phyloP scores from a whole-genome alignment of 2,329 filamentous ascomycete genomes.

The Clonostachys solani region DNA sequence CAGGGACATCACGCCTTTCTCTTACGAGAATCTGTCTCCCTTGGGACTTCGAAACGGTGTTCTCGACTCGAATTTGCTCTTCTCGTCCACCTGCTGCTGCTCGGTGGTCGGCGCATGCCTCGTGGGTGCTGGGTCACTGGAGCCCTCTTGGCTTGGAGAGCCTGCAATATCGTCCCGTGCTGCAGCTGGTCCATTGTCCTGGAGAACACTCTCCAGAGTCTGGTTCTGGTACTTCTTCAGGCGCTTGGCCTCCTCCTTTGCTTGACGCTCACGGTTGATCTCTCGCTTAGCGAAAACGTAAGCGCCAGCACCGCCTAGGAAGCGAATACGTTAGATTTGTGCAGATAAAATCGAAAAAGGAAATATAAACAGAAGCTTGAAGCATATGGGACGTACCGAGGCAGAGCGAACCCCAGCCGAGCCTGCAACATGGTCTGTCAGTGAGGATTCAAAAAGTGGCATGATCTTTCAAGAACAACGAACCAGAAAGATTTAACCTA shows the following conservation, averaged over 20 bases:
- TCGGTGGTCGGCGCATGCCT: constrained; percentile 73
- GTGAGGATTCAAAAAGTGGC: background rate
- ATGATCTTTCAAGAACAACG: constrained; percentile 10
- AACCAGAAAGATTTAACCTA: constrained; percentile 66
- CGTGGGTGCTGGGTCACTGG: constrained; percentile 79
- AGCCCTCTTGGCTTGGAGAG: constrained; percentile 69
- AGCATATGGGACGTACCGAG: constrained; percentile 54
- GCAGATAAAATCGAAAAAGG: no score
- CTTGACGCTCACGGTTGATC: constrained; percentile 85
- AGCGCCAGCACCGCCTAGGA: constrained; percentile 75
- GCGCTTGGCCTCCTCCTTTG: constrained; percentile 63
- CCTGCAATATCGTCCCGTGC: constrained; percentile 53
- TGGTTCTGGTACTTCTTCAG: constrained; percentile 58
- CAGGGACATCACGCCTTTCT: background rate
- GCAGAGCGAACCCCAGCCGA: constrained; percentile 89
- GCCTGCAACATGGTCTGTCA: constrained; percentile 42
- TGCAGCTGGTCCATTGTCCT: constrained; percentile 41
- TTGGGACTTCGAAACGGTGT: constrained; percentile 73
- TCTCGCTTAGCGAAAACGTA: constrained; percentile 95
- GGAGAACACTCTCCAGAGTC: constrained; percentile 40
- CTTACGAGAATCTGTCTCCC: constrained; percentile 76
- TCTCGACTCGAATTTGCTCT: constrained; percentile 84
- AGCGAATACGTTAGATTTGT: constrained; percentile 3
- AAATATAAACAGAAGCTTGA: no score
- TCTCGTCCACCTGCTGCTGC: constrained; percentile 62